Conservation (phyloP, 208 protist species). For the Leishmania amazonensis region DNA sequence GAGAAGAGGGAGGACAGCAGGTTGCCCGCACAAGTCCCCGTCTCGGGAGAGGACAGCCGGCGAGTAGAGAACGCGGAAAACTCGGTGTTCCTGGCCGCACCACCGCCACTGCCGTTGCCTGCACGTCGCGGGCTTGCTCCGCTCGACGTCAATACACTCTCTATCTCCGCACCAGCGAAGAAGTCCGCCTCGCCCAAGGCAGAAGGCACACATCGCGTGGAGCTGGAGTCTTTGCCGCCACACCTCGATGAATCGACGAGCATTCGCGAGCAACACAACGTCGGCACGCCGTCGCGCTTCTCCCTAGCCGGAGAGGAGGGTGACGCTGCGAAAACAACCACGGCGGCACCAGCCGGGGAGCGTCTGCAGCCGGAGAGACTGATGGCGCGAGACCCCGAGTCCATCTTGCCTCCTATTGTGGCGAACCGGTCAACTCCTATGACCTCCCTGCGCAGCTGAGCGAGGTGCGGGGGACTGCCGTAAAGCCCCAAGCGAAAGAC, state of each 20-base stretch:
- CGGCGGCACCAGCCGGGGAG: slow-evolving; percentile 9
- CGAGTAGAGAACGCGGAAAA: background rate
- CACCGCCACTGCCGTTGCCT: background rate
- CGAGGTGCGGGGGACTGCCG: background rate
- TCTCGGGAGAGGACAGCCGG: background rate
- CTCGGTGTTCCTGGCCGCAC: background rate
- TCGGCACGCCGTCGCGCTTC: slow-evolving; percentile 14
- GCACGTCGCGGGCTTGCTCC: slow-evolving; percentile 19
- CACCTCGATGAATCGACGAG: slow-evolving; percentile 10
- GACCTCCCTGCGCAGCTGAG: background rate
- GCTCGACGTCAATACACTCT: slow-evolving; percentile 18
- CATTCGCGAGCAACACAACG: slow-evolving; percentile 8
- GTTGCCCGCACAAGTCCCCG: background rate
- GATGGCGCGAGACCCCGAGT: slow-evolving; percentile 16
- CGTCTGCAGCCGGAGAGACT: slow-evolving; percentile 16
- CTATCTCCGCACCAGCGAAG: background rate
- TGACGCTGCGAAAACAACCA: background rate
- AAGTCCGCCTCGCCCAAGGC: slow-evolving; percentile 9
- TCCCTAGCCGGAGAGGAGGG: slow-evolving; percentile 15
- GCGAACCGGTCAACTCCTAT: background rate
- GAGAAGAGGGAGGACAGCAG: background rate
- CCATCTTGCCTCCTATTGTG: slow-evolving; percentile 29
- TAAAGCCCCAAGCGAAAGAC: no score
- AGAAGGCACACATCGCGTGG: background rate
- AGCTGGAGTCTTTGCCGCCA: background rate